Percentiles rank a stretch among this genome's conserved stretches.
Conservation (phyloP, 2,329 filamentous ascomycete genomes). For the Verticillium isaacii region DNA sequence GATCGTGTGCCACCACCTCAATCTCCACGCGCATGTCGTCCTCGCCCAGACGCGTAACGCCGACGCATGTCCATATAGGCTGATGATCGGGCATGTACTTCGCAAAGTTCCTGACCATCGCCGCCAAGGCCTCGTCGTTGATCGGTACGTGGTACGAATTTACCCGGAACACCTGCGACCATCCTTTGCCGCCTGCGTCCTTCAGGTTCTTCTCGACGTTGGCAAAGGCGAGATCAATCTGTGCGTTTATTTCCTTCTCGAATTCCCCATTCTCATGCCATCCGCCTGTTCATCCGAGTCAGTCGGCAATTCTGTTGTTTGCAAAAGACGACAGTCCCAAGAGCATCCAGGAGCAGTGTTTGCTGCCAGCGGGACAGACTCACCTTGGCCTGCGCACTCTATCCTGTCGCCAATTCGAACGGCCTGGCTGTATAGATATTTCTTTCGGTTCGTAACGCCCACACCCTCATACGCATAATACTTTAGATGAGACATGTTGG, state of each 20-base stretch:
- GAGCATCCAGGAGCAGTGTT: too few relatives aligned
- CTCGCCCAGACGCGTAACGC: constrained; percentile 39
- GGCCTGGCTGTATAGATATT: constrained; percentile 38
- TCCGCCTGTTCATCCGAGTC: constrained; percentile 17
- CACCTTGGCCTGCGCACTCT: constrained; percentile 42
- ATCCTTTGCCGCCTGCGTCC: constrained; percentile 50
- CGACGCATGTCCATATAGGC: constrained; percentile 50
- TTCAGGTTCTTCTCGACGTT: constrained; percentile 50
- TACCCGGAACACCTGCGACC: constrained; percentile 48
- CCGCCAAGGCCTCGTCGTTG: constrained; percentile 29
- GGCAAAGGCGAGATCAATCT: constrained; percentile 48
- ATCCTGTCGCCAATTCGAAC: constrained; percentile 43
- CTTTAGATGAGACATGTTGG: constrained; percentile 23
- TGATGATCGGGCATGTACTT: constrained; percentile 47
- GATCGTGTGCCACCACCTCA: constrained; percentile 46
- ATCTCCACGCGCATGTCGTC: constrained; percentile 54
- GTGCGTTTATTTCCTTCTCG: constrained; percentile 31
- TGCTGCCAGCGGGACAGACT: not conserved
- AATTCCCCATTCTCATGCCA: constrained; percentile 22
- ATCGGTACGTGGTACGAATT: constrained; percentile 39
- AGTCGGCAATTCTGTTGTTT: not conserved
- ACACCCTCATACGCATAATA: constrained; percentile 27
- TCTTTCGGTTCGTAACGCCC: constrained; percentile 22
- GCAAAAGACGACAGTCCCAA: not conserved
- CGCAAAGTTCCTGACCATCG: constrained; percentile 41